phyloP scores from a whole-genome alignment of 306 rosid genomes.

The Lathyrus sativus region DNA sequence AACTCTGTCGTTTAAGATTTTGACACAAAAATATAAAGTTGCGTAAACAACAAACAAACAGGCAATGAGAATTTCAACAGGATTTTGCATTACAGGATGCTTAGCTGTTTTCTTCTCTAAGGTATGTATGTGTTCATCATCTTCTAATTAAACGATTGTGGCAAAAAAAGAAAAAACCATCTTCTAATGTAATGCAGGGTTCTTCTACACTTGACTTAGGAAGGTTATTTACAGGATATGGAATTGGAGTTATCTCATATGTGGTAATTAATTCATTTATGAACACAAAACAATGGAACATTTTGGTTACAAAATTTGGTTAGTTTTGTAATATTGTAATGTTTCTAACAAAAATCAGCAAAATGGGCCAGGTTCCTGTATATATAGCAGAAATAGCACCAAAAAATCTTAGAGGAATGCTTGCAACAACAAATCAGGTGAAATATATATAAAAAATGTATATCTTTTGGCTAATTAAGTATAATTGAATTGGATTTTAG shows the following conservation, averaged over 20 bases:
- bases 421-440: too few relatives aligned
- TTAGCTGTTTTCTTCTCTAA: slow-evolving; percentile 63
- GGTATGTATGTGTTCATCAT: slow-evolving; percentile 39
- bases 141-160: too few relatives aligned
- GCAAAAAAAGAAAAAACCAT: too few relatives aligned
- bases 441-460: too few relatives aligned
- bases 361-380: too few relatives aligned
- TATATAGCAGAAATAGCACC: too few relatives aligned
- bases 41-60: slow-evolving; percentile 21
- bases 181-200: slow-evolving; percentile 49
- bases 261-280: slow-evolving; percentile 55
- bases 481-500: slow-evolving; percentile 15
- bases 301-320: too few relatives aligned
- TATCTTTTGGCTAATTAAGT: neutral
- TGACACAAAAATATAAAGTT: neutral
- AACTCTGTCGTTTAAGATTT: neutral
- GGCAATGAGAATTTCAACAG: slow-evolving; percentile 79
- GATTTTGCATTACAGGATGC: slow-evolving; percentile 81
- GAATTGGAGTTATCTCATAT: slow-evolving; percentile 83
- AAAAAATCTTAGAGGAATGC: too few relatives aligned
- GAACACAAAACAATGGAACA: too few relatives aligned
- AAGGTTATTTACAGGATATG: slow-evolving; percentile 73
- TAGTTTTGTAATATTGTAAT: too few relatives aligned
- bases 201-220: slow-evolving; percentile 64
- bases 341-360: too few relatives aligned